Evolutionary conservation across 331 rosid genomes (phyloP).

Genomic region (Quercus phellos): DNA sequence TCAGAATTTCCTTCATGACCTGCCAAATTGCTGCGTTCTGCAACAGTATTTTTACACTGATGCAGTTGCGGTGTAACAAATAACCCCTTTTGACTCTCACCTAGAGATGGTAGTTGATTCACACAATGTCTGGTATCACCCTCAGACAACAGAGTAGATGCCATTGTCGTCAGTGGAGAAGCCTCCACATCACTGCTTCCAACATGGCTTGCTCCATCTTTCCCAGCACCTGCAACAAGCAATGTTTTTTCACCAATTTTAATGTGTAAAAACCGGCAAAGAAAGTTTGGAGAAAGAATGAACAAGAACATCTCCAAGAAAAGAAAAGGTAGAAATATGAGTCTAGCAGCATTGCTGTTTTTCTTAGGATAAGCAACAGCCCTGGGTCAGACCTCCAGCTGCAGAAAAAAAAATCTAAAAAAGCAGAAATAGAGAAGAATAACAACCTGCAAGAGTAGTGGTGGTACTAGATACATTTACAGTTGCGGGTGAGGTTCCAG

Average conservation of each 20-base stretch:
- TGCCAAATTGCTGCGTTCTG: constrained; percentile 41
- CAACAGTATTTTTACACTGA: constrained; percentile 38
- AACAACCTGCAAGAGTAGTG: constrained; percentile 50
- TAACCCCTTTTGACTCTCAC: constrained; percentile 39
- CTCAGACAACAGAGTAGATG: constrained; percentile 27
- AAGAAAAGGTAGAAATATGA: background rate
- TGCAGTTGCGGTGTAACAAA: constrained; percentile 55
- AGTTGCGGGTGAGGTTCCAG: constrained; percentile 40
- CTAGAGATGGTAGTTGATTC: constrained; percentile 25
- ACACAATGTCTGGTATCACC: constrained; percentile 20
- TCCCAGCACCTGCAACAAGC: constrained; percentile 44
- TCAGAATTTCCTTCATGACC: constrained; percentile 39
- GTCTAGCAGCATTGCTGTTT: background rate
- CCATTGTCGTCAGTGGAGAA: constrained; percentile 28
- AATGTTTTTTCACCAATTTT: background rate
- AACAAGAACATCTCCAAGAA: background rate
- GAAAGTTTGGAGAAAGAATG: background rate
- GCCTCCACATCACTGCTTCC: constrained; percentile 52
- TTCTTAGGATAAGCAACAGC: background rate
- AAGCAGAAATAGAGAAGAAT: background rate
- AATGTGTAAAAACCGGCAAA: background rate
- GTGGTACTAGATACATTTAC: constrained; percentile 31
- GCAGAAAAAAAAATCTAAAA: background rate
- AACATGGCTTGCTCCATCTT: constrained; percentile 45
- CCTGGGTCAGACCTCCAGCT: background rate